Evolutionary conservation across 2,329 filamentous ascomycete species (phyloP).

Genomic region (Alternaria sp.): DNA sequence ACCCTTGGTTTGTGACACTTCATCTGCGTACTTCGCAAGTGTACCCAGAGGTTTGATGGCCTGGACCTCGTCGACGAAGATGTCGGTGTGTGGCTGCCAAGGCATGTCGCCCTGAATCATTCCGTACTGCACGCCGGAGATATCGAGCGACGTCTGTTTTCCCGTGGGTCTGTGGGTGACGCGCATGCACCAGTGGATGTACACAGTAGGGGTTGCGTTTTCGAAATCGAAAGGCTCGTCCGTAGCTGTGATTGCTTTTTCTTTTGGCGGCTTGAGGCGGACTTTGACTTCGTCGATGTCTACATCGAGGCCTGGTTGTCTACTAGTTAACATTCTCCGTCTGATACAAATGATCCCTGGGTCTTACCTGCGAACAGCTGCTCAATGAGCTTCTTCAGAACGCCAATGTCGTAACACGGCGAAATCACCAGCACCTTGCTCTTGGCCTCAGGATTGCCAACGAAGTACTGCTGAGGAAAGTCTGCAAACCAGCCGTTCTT

Average conservation of each 20-base stretch:
- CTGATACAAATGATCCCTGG: not conserved
- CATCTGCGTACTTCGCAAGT: not conserved
- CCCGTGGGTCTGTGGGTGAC: constrained; percentile 1
- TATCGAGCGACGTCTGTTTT: constrained; percentile 5
- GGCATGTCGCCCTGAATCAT: not conserved
- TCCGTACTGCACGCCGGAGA: constrained; percentile 4
- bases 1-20: not conserved
- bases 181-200: constrained; percentile 6
- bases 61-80: not conserved
- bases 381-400: not conserved
- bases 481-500: constrained; percentile 5
- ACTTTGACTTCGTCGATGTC: constrained; percentile 7
- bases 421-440: not conserved
- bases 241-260: not conserved
- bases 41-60: not conserved
- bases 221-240: not conserved
- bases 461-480: not conserved
- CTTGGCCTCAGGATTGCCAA: not conserved
- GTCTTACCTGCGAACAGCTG: constrained; percentile 7
- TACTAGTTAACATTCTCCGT: not conserved
- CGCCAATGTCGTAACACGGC: constrained; percentile 3
- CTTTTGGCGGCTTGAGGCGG: not conserved
- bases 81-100: not conserved
- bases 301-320: constrained; percentile 2
- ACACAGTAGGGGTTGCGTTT: not conserved